Conservation (phyloP, 352 stramenopile genomes). For the Peronospora belbahrii region DNA sequence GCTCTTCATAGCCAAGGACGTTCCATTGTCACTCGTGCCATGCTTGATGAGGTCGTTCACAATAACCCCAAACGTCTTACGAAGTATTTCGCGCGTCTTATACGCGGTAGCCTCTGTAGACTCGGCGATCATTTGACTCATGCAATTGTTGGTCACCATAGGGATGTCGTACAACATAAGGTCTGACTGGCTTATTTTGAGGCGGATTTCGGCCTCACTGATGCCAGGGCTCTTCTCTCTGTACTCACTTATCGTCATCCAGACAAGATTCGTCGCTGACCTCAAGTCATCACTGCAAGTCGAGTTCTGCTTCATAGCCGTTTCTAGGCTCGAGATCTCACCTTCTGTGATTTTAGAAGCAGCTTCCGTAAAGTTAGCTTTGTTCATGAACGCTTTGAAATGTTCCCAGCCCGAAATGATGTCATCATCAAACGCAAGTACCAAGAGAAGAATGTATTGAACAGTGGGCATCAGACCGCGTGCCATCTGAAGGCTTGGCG, state of each 20-base stretch:
- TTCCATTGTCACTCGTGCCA: slow-evolving; percentile 31
- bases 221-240: slow-evolving; percentile 18
- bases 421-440: slow-evolving; percentile 4
- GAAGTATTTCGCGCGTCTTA: slow-evolving; percentile 37
- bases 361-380: slow-evolving; percentile 14
- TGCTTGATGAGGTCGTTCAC: slow-evolving; percentile 47
- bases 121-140: slow-evolving; percentile 20
- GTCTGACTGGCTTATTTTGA: slow-evolving; percentile 30
- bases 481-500: neutral
- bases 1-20: slow-evolving; percentile 26
- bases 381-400: slow-evolving; percentile 35
- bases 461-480: slow-evolving; percentile 10
- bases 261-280: slow-evolving; percentile 34
- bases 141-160: slow-evolving; percentile 35
- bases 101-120: slow-evolving; percentile 23
- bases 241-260: slow-evolving; percentile 34
- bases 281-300: slow-evolving; percentile 33
- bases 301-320: slow-evolving; percentile 21
- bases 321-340: slow-evolving; percentile 21
- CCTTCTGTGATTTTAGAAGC: slow-evolving; percentile 5
- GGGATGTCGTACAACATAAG: slow-evolving; percentile 44
- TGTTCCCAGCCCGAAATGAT: slow-evolving; percentile 27
- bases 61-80: slow-evolving; percentile 48
- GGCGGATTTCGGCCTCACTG: slow-evolving; percentile 35
- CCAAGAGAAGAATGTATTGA: neutral